phyloP scores from a whole-genome alignment of 139 green algal genomes.

The Auxenochlorella protothecoides region DNA sequence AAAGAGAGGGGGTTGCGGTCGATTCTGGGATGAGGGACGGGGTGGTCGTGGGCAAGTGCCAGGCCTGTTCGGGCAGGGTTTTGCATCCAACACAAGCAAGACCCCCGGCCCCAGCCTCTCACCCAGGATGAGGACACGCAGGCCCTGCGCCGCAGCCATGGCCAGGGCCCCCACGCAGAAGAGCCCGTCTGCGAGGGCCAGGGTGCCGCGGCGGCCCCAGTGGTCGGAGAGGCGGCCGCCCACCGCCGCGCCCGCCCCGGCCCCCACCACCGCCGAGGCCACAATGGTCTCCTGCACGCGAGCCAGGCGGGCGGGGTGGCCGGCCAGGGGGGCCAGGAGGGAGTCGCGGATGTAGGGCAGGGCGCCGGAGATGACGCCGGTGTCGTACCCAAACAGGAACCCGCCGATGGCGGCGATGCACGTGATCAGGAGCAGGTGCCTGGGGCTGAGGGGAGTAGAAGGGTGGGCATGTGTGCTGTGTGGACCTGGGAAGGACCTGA shows the following conservation, averaged over 20 bases:
- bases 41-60: too few species aligned
- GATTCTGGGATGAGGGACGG: neutral
- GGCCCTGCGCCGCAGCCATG: constrained; percentile 26
- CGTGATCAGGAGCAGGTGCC: neutral
- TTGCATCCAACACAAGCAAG: too few species aligned
- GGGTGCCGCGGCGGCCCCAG: constrained; percentile 15
- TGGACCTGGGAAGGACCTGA: too few species aligned
- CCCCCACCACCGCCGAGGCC: constrained; percentile 31
- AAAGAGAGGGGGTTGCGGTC: neutral
- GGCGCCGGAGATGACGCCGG: constrained; percentile 41
- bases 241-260: constrained; percentile 30
- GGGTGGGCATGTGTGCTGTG: too few species aligned
- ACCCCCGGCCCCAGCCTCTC: neutral
- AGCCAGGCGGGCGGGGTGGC: constrained; percentile 12
- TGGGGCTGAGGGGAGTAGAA: too few species aligned
- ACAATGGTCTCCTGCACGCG: constrained; percentile 41
- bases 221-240: constrained; percentile 45
- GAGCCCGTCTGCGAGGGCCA: constrained; percentile 37
- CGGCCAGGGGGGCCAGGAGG: constrained; percentile 27
- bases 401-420: constrained; percentile 29
- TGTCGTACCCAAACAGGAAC: constrained; percentile 49
- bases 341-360: constrained; percentile 65
- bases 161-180: constrained; percentile 29
- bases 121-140: constrained; percentile 27
- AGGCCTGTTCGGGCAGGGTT: too few species aligned